Evolutionary conservation across 192 early-diverging fungal genomes (phyloP).

Genomic region (Backusella sp.): DNA sequence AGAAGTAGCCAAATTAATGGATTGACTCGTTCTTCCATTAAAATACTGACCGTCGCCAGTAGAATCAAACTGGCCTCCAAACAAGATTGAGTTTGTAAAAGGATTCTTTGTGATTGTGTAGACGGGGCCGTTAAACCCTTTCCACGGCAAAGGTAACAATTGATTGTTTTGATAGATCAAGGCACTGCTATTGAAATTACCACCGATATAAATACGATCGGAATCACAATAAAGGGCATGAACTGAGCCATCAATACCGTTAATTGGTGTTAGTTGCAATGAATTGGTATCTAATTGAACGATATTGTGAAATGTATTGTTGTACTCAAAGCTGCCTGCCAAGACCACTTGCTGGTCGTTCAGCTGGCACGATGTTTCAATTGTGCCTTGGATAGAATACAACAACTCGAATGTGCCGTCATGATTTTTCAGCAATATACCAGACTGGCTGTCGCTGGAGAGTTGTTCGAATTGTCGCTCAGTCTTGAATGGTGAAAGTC

Average conservation of each 20-base stretch:
- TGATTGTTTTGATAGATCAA: slow-evolving; percentile 15
- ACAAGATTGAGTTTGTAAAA: slow-evolving; percentile 53
- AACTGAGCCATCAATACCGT: slow-evolving; percentile 39
- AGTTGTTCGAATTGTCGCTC: slow-evolving; percentile 11
- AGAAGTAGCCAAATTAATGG: slow-evolving; percentile 45
- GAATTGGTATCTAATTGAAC: slow-evolving; percentile 15
- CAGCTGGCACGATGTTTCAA: slow-evolving; percentile 19
- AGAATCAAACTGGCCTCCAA: slow-evolving; percentile 66
- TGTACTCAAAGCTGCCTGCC: slow-evolving; percentile 28
- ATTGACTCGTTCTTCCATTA: slow-evolving; percentile 46
- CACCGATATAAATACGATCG: slow-evolving; percentile 23
- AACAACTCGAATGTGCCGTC: slow-evolving; percentile 11
- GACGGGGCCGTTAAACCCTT: slow-evolving; percentile 68
- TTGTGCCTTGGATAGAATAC: slow-evolving; percentile 20
- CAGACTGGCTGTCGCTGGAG: background rate
- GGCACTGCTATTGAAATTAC: slow-evolving; percentile 24
- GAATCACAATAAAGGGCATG: slow-evolving; percentile 30
- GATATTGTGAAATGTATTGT: slow-evolving; percentile 21
- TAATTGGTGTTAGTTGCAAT: slow-evolving; percentile 4
- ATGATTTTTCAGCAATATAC: background rate
- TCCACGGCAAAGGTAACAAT: slow-evolving; percentile 62
- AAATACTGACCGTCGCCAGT: slow-evolving; percentile 62
- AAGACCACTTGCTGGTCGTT: background rate
- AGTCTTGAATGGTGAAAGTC: slow-evolving; percentile 21
- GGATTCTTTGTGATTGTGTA: slow-evolving; percentile 51